phyloP scores from a whole-genome alignment of 164 flowering plant species.

The Piper longum region DNA sequence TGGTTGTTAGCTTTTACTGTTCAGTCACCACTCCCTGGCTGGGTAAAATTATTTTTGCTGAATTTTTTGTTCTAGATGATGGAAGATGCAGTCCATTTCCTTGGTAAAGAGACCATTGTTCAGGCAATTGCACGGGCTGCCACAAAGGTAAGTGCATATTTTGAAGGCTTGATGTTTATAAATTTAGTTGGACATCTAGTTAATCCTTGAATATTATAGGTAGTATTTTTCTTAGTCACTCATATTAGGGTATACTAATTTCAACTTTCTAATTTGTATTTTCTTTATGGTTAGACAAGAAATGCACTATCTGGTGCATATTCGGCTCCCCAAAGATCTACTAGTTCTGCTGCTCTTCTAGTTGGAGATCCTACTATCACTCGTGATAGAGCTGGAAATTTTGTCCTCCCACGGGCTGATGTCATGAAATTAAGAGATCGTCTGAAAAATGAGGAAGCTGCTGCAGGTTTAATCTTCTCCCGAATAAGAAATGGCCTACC shows the following conservation, averaged over 20 bases:
- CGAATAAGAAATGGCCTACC: constrained; percentile 34
- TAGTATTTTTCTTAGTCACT: background rate
- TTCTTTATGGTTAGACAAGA: constrained; percentile 51
- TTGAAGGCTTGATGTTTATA: background rate
- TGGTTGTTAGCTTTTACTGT: background rate
- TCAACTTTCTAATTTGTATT: background rate
- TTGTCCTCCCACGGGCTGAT: constrained; percentile 97
- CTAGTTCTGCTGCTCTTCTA: constrained; percentile 96
- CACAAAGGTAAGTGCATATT: constrained; percentile 51
- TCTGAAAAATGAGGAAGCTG: constrained; percentile 78
- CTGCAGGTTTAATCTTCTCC: constrained; percentile 58
- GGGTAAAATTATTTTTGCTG: background rate
- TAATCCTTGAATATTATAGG: background rate
- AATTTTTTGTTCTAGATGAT: constrained; percentile 48
- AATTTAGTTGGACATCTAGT: background rate
- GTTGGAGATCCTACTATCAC: constrained; percentile 84
- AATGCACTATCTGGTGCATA: constrained; percentile 98
- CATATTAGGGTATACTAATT: background rate
- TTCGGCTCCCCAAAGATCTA: constrained; percentile 98
- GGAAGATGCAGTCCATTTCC: constrained; percentile 96
- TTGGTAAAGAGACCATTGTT: constrained; percentile 78
- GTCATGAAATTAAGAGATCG: constrained; percentile 95
- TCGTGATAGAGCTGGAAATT: constrained; percentile 92
- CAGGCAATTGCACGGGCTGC: constrained; percentile 96
- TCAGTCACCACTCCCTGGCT: background rate